A percentile compares a stretch with the other conserved stretches of the same genome.
Evolutionary conservation across 129 eudicot genomes (phyloP).

Genomic region (Helichrysum umbraculigerum): DNA sequence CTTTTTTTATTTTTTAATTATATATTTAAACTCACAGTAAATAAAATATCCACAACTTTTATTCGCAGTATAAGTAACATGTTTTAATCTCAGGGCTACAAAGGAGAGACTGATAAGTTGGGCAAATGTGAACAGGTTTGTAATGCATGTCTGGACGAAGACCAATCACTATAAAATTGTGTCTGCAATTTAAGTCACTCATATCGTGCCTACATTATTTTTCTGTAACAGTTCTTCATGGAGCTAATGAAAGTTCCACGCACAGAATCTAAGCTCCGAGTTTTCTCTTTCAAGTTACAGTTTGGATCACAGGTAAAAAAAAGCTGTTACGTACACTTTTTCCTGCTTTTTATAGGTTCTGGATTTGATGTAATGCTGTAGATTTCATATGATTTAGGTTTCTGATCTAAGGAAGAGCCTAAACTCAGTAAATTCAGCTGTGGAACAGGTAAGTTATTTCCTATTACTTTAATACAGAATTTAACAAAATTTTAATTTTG

Average conservation of each 20-base stretch:
- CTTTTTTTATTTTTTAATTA: not conserved
- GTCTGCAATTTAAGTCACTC: not conserved
- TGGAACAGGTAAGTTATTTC: constrained; percentile 70
- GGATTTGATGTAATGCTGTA: constrained; percentile 9
- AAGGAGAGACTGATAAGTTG: constrained; percentile 75
- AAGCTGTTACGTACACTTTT: constrained; percentile 15
- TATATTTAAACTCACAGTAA: not conserved
- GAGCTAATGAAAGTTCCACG: constrained; percentile 99
- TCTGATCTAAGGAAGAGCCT: constrained; percentile 73
- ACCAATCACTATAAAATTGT: not conserved
- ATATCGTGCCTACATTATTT: not conserved
- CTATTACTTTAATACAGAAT: constrained; percentile 3
- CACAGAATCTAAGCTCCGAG: constrained; percentile 84
- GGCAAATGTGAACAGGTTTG: constrained; percentile 97
- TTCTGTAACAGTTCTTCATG: constrained; percentile 73
- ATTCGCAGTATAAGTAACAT: constrained; percentile 12
- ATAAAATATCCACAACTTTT: constrained; percentile 7
- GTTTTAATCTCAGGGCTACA: constrained; percentile 63
- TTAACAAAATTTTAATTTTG: not conserved
- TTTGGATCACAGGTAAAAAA: constrained; percentile 67
- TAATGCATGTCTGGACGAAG: not conserved
- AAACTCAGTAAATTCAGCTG: constrained; percentile 65
- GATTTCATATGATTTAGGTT: constrained; percentile 41
- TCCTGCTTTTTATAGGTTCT: constrained; percentile 6
- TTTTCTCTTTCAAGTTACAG: constrained; percentile 76